Evolutionary conservation across 371 early-diverging fungal genomes (phyloP), one percentile per base, ranked within the genome.

Genomic region (Fennellomyces sp.): DNA sequence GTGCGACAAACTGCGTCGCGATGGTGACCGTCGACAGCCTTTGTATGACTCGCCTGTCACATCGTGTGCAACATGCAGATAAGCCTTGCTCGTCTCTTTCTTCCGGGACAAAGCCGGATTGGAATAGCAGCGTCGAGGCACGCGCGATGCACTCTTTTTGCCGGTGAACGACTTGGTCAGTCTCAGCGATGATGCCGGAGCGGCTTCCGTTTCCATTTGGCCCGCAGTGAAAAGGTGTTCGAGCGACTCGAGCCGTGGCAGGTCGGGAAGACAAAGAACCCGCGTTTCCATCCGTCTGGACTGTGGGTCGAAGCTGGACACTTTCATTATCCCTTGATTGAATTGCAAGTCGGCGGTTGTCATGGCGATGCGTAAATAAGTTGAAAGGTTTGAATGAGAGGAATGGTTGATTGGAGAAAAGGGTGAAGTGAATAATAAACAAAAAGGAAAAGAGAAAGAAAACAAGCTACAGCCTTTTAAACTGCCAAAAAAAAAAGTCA

Each of bases 291-390:
- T 61, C 21, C 66, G 54, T 19, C 67, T 65, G 15, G 63, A 65
- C 17, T 49, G 25, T n/a, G 75, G 69, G 38, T 75, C 72, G 39
- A 60, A 71, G 30, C 63, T 62, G 28, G 67, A 75, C 7, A 75
- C 26, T 39, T 53, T 53, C 75, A 71, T 66, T 11, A 71, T 52
- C 13, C 72, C 75, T 59, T 68, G 60, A 26, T 69, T 57, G 56
- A 75, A 75, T 15, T 62, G 57, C 12, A 69, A 50, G 13, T 62
- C 49, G 26, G n/a, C n/a, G n/a, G 31, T 29, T 47, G 62, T 15
- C 63, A 58, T 66, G 45, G n/a, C n/a, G n/a, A n/a, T n/a, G n/a
- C n/a, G 27, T 31, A 47, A 28, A 54, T 30, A 53, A 52, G 30
- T 30, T n/a, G n/a, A n/a, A n/a, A 52, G 27, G 48, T 23, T 56